These are phyloP conservation scores for Vanrija sp. DNA, from an alignment of 1,284 basidiomycete genomes.

Conservation along the genomic window DNA sequence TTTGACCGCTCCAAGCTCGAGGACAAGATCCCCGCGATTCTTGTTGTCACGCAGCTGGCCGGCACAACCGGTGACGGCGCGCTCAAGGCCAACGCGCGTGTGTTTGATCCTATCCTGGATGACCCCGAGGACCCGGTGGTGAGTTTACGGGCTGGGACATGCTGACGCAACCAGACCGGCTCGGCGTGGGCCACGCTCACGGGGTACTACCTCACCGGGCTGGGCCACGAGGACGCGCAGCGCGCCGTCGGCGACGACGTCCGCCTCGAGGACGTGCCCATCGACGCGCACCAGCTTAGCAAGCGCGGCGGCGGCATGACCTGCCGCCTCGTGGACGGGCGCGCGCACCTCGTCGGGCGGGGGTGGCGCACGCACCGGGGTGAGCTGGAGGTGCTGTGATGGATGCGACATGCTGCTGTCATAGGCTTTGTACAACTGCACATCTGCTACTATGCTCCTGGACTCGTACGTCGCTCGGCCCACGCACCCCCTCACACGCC, in stretches of 20 bases:
- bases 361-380: not conserved
- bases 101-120: constrained; percentile 22
- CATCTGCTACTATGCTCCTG: too few relatives aligned
- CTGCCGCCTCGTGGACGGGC: constrained; percentile 4
- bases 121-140: constrained; percentile 39
- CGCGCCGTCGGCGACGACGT: not conserved
- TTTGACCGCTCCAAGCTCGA: too few relatives aligned
- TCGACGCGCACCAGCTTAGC: constrained; percentile 13
- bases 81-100: constrained; percentile 13
- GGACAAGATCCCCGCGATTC: not conserved
- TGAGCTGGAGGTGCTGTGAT: not conserved
- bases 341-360: not conserved
- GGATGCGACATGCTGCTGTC: too few relatives aligned
- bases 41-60: not conserved
- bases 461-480: too few relatives aligned
- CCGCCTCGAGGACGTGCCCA: not conserved
- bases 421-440: too few relatives aligned
- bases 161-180: constrained; percentile 25
- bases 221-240: not conserved
- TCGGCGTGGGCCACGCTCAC: constrained; percentile 33
- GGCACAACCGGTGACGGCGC: not conserved
- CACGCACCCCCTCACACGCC: too few relatives aligned
- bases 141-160: constrained; percentile 2
- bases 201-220: constrained; percentile 28
- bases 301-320: constrained; percentile 9